Evolutionary conservation across 331 rosid species (phyloP).

Genomic region (Acacia concinna): DNA sequence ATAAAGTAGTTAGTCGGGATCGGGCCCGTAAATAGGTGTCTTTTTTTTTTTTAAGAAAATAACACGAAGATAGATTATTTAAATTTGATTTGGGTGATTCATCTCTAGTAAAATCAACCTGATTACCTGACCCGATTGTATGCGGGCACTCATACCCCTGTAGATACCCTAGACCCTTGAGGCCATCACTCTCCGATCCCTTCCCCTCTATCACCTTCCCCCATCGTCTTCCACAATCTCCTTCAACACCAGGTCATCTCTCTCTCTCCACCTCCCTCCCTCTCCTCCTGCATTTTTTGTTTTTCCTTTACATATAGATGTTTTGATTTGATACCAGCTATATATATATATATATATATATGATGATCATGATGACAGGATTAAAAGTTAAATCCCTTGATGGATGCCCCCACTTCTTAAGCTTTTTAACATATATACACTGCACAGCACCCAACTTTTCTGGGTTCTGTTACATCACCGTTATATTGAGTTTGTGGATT

Average conservation of each 20-base stretch:
- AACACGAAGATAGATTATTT: too few relatives aligned
- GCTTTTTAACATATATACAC: not conserved
- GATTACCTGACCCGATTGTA: not conserved
- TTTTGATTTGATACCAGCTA: too few relatives aligned
- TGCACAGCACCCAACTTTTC: not conserved
- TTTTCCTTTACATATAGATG: too few relatives aligned
- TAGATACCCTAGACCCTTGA: not conserved
- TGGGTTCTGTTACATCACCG: not conserved
- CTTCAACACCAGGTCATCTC: constrained; percentile 16
- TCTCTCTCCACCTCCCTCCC: constrained; percentile 4
- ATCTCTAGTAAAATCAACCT: too few relatives aligned
- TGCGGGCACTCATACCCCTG: not conserved
- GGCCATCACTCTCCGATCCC: not conserved
- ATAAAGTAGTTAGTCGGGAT: too few relatives aligned
- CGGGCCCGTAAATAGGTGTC: too few relatives aligned
- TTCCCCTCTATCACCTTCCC: too few relatives aligned
- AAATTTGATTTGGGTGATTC: too few relatives aligned
- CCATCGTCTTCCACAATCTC: not conserved
- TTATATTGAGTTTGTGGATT: not conserved
- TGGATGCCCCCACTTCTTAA: constrained; percentile 35
- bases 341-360: not conserved
- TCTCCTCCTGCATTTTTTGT: not conserved
- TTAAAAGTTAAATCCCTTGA: constrained; percentile 8
- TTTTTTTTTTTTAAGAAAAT: too few relatives aligned
- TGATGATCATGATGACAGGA: not conserved